Evolutionary conservation across 2,329 filamentous ascomycete genomes (phyloP).

Genomic region (Aspergillus amoenus): DNA sequence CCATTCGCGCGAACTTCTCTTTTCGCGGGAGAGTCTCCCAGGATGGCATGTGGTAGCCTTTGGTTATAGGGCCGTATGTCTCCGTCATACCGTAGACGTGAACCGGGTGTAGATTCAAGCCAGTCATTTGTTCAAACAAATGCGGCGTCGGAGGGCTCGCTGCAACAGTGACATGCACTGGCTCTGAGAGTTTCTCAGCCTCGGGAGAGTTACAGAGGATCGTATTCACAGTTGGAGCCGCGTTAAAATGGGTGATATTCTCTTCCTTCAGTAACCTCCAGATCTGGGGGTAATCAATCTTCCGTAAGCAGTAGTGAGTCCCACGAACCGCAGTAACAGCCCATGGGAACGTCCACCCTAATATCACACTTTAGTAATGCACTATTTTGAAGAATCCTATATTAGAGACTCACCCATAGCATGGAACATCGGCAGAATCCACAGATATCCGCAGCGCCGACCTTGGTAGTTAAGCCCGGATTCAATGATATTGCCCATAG

Average conservation of each 20-base stretch:
- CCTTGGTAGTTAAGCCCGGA: conserved; percentile 72
- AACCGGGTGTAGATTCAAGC: conserved; percentile 81
- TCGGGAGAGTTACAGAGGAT: conserved; percentile 78
- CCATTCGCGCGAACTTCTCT: conserved; percentile 87
- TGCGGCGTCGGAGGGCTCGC: conserved; percentile 86
- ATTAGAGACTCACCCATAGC: conserved; percentile 49
- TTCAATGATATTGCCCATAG: conserved; percentile 83
- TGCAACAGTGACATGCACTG: conserved; percentile 86
- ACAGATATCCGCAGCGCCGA: conserved; percentile 77
- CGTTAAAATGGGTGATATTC: conserved; percentile 89
- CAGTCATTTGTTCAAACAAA: conserved; percentile 90
- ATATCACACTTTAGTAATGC: not conserved
- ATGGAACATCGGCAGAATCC: conserved; percentile 88
- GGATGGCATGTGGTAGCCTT: conserved; percentile 80
- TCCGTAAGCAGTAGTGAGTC: conserved; percentile 91
- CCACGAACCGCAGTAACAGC: conserved; percentile 87
- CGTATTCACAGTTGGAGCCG: conserved; percentile 94
- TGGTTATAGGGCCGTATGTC: conserved; percentile 94
- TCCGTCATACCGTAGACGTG: conserved; percentile 89
- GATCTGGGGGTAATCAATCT: conserved; percentile 91
- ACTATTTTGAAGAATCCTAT: not conserved
- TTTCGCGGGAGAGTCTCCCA: conserved; percentile 75
- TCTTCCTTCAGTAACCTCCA: conserved; percentile 87
- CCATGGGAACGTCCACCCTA: conserved; percentile 85
- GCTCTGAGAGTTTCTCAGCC: conserved; percentile 66